Evolutionary conservation across 345 rosid genomes (phyloP).

Genomic region (Syzygium grande): DNA sequence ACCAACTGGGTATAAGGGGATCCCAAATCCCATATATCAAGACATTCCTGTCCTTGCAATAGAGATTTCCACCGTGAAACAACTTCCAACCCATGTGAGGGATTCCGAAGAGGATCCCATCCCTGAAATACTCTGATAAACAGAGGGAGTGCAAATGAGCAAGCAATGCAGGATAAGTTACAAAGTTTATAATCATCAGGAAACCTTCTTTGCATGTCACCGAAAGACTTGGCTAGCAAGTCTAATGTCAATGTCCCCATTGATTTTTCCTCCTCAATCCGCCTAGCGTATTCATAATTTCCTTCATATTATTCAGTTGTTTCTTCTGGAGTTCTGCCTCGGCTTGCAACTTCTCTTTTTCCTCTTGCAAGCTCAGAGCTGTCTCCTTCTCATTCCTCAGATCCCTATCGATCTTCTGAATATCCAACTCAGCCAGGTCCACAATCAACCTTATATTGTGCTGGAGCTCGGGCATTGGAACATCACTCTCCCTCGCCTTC

Average conservation of each 20-base stretch:
- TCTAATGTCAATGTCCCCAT: conserved; percentile 59
- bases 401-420: conserved; percentile 79
- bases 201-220: conserved; percentile 38
- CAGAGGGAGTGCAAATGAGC: conserved; percentile 66
- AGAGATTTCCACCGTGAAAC: conserved; percentile 61
- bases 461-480: conserved; percentile 94
- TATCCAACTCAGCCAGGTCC: conserved; percentile 75
- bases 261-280: conserved; percentile 45
- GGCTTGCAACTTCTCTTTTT: conserved; percentile 59
- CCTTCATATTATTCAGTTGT: conserved; percentile 58
- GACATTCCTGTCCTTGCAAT: conserved; percentile 52
- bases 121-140: conserved; percentile 85
- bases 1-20: conserved; percentile 71
- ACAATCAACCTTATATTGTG: conserved; percentile 69
- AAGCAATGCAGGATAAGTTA: conserved; percentile 70
- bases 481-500: conserved; percentile 72
- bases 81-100: conserved; percentile 50
- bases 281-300: conserved; percentile 36
- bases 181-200: conserved; percentile 72
- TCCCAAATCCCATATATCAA: conserved; percentile 59
- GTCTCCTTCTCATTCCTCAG: conserved; percentile 80
- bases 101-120: conserved; percentile 83
- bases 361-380: conserved; percentile 73
- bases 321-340: conserved; percentile 43
- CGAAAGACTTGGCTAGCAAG: conserved; percentile 40